Base-by-base conservation (phyloP, 192 early-diverging fungal genomes). In the Backusella australiensis region DNA sequence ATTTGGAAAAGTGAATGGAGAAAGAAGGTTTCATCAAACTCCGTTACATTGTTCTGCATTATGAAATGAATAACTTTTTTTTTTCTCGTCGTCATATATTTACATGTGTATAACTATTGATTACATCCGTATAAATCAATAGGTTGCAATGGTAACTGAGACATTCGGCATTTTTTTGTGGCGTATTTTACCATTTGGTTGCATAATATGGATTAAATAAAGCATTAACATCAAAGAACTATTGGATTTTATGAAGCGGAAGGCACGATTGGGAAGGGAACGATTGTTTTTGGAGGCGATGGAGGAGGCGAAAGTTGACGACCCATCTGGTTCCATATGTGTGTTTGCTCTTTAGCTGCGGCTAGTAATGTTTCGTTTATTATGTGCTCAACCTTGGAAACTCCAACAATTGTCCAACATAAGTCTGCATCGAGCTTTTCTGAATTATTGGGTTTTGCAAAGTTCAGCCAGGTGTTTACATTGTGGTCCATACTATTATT, bases 321-420 rank as follows among this genome's bases (percentile, higher is more conserved):
- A 14, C 26, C 23, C 23, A 12, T 29, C 23, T 63, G 56, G 26
- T 29, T 63, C 56, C 56, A 63, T 12, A 63, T 4, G 4, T 29
- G 21, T 63, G 56, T 12, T 29, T 63, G 56, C 11, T 63, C 56
- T 63, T 63, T 29, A 12, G 56, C 56, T 8, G 56, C 19, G 9
- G 34, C 35, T 15, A 38, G 17, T 69, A 29, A 26, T 46, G 34
- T 8, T 19, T 71, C 41, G 17, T 41, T 15, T 4, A 41, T 29
- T 29, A 26, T 70, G 26, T 79, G 44, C 46, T 79, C 78, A 76
- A 83, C 90, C 74, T 85, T 89, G 69, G 91, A 88, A 76, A 94
- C 91, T 44, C 91, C 91, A 68, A 94, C 93, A 72, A 94, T 93
- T 4, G 93, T 94, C 93, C 93, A 94, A 84, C 92, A 94, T 63